Evolutionary conservation across 768 basidiomycete species (phyloP), one percentile per base, ranked within the genome.

Genomic region (Termitomyces sp.): DNA sequence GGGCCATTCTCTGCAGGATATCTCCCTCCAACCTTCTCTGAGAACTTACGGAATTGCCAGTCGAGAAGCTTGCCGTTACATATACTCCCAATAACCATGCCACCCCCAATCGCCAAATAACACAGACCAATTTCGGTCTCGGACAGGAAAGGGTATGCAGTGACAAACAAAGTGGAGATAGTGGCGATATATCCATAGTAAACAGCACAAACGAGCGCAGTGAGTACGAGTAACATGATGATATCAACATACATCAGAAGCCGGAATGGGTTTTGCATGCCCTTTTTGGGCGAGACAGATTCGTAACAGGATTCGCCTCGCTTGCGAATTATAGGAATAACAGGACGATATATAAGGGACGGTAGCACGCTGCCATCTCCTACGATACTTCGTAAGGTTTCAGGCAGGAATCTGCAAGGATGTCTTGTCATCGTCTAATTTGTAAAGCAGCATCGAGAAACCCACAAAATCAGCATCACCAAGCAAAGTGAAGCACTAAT

Each of bases 51-150:
- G 70, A 87, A 96, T 63, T 92, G 86, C 64, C 75, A 74, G 65
- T 95, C 89, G 9, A 93, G 70, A 11, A 90, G 67, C 58, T 76
- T 82, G 3, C 93, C 92, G 25, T 78, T 84, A 1, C 79, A 29
- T n/a, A 77, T 69, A 20, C 84, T 81, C 12, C 91, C 87, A 15
- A 87, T 53, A 9, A 84, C 72, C 74, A 86, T 86, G 0, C 93
- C 94, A 15, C 84, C 81, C 2, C 92, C 94, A 55, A 88, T 81
- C 1, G 86, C 83, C 57, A 94, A 74, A 75, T 87, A 95, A 70
- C 89, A 93, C 5, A 95, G 73, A 2, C 93, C 93, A 37, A 91
- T 79, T 29, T 83, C 79, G 4, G 86, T 85, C 63, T 90, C 82
- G 59, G 72, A 81, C 20, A 92, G 76, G 62, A 73, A 79, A 0